phyloP scores from a whole-genome alignment of 2,329 filamentous ascomycete species.

The Hymenoscyphus fructigenus region DNA sequence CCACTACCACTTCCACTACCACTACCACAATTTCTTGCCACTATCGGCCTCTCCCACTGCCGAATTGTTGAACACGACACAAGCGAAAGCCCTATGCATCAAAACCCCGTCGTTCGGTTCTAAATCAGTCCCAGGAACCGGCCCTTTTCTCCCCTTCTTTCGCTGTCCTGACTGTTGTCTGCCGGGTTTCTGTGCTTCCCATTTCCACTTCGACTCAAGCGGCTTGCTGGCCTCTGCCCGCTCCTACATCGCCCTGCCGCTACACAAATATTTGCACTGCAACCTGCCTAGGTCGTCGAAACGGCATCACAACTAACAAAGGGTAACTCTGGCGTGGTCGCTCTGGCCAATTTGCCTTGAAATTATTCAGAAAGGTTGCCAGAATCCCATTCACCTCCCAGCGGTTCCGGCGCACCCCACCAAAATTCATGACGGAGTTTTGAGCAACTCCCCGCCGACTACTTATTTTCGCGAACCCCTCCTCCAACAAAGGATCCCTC shows the following conservation, averaged over 20 bases:
- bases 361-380: neutral
- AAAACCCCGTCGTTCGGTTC: neutral
- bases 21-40: neutral
- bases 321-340: neutral
- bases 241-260: neutral
- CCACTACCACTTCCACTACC: too few relatives aligned
- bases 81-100: constrained; percentile 3
- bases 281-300: neutral
- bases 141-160: neutral
- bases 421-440: constrained; percentile 29
- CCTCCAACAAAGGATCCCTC: constrained; percentile 21
- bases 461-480: constrained; percentile 21
- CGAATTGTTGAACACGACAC: neutral
- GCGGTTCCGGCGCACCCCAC: constrained; percentile 9
- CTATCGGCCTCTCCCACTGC: constrained; percentile 1
- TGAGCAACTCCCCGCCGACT: neutral
- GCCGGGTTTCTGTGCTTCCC: neutral
- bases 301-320: constrained; percentile 1
- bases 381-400: neutral
- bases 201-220: neutral
- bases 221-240: neutral
- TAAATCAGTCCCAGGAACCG: neutral
- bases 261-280: constrained; percentile 4
- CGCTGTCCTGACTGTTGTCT: neutral
- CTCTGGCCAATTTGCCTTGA: neutral